phyloP scores from a whole-genome alignment of 306 rosid species.

The Quercus berberidifolia region DNA sequence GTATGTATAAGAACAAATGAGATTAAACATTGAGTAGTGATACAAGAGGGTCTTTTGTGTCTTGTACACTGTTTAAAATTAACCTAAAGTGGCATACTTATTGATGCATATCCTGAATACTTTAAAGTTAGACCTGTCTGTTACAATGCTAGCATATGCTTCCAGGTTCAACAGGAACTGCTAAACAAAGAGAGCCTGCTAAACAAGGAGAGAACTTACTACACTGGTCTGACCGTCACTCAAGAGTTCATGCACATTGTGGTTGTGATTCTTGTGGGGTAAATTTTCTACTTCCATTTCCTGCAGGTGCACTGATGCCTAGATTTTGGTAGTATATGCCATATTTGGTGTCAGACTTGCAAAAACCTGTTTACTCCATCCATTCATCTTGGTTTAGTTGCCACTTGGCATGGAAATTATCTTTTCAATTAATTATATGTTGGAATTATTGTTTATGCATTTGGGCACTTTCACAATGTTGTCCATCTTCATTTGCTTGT shows the following conservation, averaged over 20 bases:
- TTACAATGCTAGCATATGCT: slow-evolving; percentile 23
- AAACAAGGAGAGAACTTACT: slow-evolving; percentile 18
- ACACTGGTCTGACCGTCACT: slow-evolving; percentile 25
- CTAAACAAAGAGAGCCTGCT: slow-evolving; percentile 16
- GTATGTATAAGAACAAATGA: background rate
- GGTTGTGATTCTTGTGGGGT: slow-evolving; percentile 98
- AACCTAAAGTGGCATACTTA: background rate
- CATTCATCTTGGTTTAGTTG: background rate
- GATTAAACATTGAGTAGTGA: background rate
- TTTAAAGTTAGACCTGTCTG: background rate
- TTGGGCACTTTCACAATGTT: background rate
- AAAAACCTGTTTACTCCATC: background rate
- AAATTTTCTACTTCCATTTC: slow-evolving; percentile 26
- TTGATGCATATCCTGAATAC: background rate
- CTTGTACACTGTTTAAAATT: background rate
- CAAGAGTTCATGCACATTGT: slow-evolving; percentile 39
- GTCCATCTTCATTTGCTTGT: background rate
- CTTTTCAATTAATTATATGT: background rate
- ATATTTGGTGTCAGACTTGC: background rate
- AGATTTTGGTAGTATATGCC: slow-evolving; percentile 1
- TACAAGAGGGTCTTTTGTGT: background rate
- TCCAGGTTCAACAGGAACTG: slow-evolving; percentile 42
- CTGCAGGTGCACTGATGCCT: background rate
- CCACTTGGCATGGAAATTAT: background rate
- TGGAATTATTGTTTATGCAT: background rate